Evolutionary conservation across 306 rosid genomes (phyloP).

Genomic region (Medicago truncatula): DNA sequence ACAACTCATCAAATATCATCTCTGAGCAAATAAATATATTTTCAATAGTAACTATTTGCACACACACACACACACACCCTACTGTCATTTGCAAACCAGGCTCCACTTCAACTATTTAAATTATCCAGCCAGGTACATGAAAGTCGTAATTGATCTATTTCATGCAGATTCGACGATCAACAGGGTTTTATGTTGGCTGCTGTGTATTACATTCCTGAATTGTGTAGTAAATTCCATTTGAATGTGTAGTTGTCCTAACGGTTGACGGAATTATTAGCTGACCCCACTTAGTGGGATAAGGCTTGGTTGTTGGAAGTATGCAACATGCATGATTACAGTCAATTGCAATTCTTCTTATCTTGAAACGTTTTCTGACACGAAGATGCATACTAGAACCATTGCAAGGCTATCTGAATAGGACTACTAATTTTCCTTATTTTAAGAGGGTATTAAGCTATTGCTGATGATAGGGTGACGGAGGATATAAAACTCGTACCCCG

Average conservation of each 20-base stretch:
- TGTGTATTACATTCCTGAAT: neutral
- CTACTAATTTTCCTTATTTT: neutral
- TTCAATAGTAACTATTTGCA: neutral
- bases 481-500: slow-evolving; percentile 24
- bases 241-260: slow-evolving; percentile 24
- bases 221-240: slow-evolving; percentile 23
- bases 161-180: neutral
- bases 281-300: too few species aligned
- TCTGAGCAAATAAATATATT: slow-evolving; percentile 7
- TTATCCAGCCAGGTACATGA: slow-evolving; percentile 9
- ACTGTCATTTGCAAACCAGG: neutral
- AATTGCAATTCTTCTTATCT: slow-evolving; percentile 4
- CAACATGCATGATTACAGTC: slow-evolving; percentile 4
- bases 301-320: neutral
- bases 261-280: slow-evolving; percentile 30
- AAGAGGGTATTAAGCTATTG: slow-evolving; percentile 1
- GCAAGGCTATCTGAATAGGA: slow-evolving; percentile 14
- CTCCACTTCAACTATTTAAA: slow-evolving; percentile 10
- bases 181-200: neutral
- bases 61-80: neutral
- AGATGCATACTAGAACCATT: neutral
- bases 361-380: slow-evolving; percentile 20
- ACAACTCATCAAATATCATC: slow-evolving; percentile 16
- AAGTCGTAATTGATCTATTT: neutral
- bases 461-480: slow-evolving; percentile 1